phyloP scores from a whole-genome alignment of 202 grass and related monocot genomes.

The Eragrostis tef region DNA sequence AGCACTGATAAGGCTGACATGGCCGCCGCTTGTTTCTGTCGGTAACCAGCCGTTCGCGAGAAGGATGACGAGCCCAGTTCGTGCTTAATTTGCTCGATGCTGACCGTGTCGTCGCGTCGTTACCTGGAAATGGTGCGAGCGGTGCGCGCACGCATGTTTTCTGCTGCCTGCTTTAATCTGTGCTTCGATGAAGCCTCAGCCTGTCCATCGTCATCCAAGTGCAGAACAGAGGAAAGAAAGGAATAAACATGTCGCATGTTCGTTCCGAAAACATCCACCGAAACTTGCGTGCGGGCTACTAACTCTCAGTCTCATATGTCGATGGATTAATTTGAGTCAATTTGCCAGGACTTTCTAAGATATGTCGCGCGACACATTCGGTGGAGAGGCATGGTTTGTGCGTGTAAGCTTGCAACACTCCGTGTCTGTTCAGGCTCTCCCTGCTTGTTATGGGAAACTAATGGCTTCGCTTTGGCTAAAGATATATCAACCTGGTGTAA shows the following conservation, averaged over 20 bases:
- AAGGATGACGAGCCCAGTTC: background rate
- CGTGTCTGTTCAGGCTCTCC: background rate
- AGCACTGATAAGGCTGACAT: background rate
- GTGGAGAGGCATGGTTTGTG: background rate
- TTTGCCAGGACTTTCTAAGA: background rate
- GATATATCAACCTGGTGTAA: background rate
- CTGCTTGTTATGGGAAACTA: background rate
- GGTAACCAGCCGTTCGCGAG: background rate
- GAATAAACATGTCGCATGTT: too few species aligned
- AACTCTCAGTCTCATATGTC: background rate
- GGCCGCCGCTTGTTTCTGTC: background rate
- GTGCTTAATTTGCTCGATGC: background rate
- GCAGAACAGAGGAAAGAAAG: too few species aligned
- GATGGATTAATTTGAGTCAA: background rate
- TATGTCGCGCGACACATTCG: background rate
- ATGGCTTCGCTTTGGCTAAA: background rate
- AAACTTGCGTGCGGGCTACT: background rate
- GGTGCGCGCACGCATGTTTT: background rate
- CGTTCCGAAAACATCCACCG: background rate
- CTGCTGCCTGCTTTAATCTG: background rate
- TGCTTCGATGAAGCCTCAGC: background rate
- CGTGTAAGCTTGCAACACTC: constrained; percentile 4
- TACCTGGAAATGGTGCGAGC: background rate
- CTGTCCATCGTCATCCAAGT: background rate
- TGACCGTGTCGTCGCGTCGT: background rate